Evolutionary conservation across 352 stramenopile species (phyloP), one percentile per base, ranked within the genome.

Genomic region (Thalassiosira mediterranea): DNA sequence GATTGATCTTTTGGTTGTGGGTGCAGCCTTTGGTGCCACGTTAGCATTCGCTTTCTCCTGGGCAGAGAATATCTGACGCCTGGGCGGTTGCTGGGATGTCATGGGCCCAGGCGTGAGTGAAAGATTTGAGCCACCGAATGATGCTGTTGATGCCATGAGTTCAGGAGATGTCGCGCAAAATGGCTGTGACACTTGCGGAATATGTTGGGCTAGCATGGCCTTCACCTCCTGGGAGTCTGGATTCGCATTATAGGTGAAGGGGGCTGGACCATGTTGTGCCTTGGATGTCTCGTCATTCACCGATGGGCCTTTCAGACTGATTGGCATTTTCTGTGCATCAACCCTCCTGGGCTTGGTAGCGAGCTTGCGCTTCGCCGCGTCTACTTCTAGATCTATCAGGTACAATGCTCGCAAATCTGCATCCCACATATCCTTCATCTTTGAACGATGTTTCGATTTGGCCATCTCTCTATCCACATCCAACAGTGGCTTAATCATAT

Each of bases 331-430:
- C 40, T 7, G 23, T 44, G 29, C 2, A 34, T 44, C 32, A 21
- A 23, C 23, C 49, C 54, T 46, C 11, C 46, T 40, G 21, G 17
- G 67, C 25, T 64, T 52, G 19, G 37, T 42, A 19, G 28, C 29
- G 28, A 21, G 38, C 58, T 53, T 63, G 28, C 34, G 53, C 40
- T 72, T 72, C 52, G 59, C 64, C 25, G 26, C 19, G 56, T 77
- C 66, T 25, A 82, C 48, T 46, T 76, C 59, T 23, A 82, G n/a
- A 65, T 82, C 73, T 28, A 60, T 58, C 67, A 60, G 47, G 61
- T 82, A 73, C 65, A 82, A 70, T 4, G 44, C 59, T 25, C 52
- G 72, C 52, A 82, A 54, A 51, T 77, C 65, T 46, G 31, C 53
- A 52, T 37, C 48, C 46, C 51, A 72, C 57, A 70, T 48, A 11